Evolutionary conservation across 148 eudicot genomes (phyloP), one percentile per base, ranked within the genome.

Genomic region (Dianthus caryophyllus): DNA sequence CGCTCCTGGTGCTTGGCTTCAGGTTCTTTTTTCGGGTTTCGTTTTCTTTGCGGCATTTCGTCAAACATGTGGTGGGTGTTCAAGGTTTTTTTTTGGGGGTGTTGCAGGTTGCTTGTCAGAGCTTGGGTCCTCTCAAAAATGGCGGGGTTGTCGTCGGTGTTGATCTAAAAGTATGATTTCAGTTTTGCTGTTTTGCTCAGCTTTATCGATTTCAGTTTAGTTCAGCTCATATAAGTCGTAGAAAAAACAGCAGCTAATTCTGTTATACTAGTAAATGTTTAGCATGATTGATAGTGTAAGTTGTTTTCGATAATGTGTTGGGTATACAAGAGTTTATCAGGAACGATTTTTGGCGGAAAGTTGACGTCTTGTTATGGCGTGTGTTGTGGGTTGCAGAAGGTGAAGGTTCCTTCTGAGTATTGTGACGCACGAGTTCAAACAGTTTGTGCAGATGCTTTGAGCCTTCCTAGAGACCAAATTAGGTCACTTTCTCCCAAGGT

Each of bases 1-100:
- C 74, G 96, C 98, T 60, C 98, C 98, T 77, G 98, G 98, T 67
- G 98, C 98, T 51, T 93, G 98, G 98, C 97, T 93, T 78, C 98
- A 92, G 96, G 97, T 88, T 65, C 3, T 52, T 2, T 41, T 12
- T 36, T 6, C 24, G 18, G 22, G 29, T 11, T 61, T 26, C 27
- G n/a, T 29, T 66, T 69, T 78, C 69, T 47, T 64, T 69, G 27
- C 69, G 50, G 63, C 69, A 68, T 64, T 69, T 62, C 61, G 65
- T 66, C 67, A 64, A 76, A 76, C 79, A 76, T 0, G 0, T 66
- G 22, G 64, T 61, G 65, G 58, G 64, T 44, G 52, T 27, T 27
- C 12, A n/a, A 13, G 1, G 12, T 22, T 49, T 6, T 4, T 62
- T 31, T 39, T 12, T 54, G 53, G n/a, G n/a, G n/a, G n/a, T 69